Evolutionary conservation across 345 rosid species (phyloP), one percentile per base, ranked within the genome.

Genomic region (Erucastrum elatum): DNA sequence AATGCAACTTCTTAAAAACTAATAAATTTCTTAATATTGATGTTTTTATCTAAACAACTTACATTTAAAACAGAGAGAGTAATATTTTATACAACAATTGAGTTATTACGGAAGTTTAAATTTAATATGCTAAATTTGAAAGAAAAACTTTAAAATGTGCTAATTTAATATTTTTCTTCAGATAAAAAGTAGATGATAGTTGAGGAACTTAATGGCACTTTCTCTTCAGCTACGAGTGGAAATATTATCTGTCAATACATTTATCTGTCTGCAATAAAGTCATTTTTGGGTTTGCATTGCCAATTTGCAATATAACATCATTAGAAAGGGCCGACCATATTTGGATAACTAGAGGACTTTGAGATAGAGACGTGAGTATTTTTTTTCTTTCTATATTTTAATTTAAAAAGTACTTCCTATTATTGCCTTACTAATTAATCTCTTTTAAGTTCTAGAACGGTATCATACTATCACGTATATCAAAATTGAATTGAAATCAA

Each of bases 321-420:
- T 78, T 72, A 66, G 60, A 58, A 72, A 31, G 73, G 72, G 26
- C 82, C 77, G 82, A 72, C 82, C 77, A 78, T 5, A 72, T 58
- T 58, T 12, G 62, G 62, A 72, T 65, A 56, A 58, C 67, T 58
- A 25, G 0, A 8, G 56, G 72, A 78, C 68, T 78, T 72, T 44
- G 7, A n/a, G 77, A 78, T 66, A 58, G 63, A 78, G 82, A 78
- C 77, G 41, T 56, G 12, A 64, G 49, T 70, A 3, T 4, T 37
- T 8, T 51, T 13, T 16, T 46, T 69, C 25, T 53, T 0, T 60
- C 27, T 51, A 51, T 51, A 51, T n/a, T 51, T 51, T 6, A 51
- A n/a, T 5, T 12, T 51, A 51, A 51, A 41, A 41, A 51, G 56
- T 51, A 5, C n/a, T n/a, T 5, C 17, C 0, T 51, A 51, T 51